These are phyloP conservation scores for Kwoniella dejecticola DNA, from an alignment of 768 basidiomycete genomes.

Conservation along the genomic window DNA sequence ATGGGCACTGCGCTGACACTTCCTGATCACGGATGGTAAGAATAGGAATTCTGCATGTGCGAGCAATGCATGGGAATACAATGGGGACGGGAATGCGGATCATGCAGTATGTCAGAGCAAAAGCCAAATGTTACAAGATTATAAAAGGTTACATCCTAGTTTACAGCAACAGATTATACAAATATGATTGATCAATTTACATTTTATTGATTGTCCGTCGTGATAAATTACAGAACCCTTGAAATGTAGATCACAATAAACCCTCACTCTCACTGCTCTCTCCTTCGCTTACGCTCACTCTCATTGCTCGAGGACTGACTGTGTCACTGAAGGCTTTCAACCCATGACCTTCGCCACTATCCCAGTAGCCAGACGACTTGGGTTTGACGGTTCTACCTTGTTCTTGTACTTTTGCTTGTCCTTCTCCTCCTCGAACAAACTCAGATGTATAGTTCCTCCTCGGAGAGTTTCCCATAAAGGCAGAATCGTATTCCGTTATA, in stretches of 20 bases:
- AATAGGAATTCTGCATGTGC: too few species aligned
- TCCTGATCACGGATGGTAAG: too few species aligned
- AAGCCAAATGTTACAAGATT: too few species aligned
- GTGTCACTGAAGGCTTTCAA: not conserved
- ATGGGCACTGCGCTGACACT: too few species aligned
- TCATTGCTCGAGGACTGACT: not conserved
- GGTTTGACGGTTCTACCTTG: not conserved
- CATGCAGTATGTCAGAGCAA: too few species aligned
- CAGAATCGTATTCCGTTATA: not conserved
- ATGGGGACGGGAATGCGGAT: too few species aligned
- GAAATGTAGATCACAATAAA: constrained; percentile 21
- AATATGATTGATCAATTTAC: too few species aligned
- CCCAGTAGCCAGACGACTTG: not conserved
- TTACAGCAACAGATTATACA: too few species aligned
- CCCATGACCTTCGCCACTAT: not conserved
- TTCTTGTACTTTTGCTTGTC: not conserved
- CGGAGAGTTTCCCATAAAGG: not conserved
- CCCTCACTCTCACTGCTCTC: constrained; percentile 33
- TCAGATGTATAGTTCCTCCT: not conserved
- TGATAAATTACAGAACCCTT: too few species aligned
- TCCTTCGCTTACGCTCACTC: constrained; percentile 15
- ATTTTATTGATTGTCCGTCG: too few species aligned
- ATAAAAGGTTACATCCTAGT: too few species aligned
- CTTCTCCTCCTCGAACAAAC: not conserved
- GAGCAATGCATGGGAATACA: too few species aligned